Percentiles rank a stretch among this genome's conserved stretches.
phyloP scores from a whole-genome alignment of 805 yeast genomes.

The Hanseniaspora singularis region DNA sequence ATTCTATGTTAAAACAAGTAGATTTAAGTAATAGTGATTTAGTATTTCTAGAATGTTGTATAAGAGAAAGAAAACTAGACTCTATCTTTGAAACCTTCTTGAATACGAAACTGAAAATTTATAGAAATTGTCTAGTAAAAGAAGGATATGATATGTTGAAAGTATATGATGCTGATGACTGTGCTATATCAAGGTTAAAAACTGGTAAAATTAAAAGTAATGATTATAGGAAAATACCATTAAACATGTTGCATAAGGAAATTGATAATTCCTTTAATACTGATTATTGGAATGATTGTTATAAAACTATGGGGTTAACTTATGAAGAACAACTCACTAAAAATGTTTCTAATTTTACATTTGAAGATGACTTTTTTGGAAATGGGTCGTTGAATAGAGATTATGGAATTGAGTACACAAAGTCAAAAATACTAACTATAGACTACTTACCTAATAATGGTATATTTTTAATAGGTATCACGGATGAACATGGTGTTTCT shows the following conservation, averaged over 20 bases:
- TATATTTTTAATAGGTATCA: neutral
- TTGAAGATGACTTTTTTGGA: neutral
- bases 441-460: no score
- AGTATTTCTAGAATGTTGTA: conserved; percentile 10
- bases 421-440: no score
- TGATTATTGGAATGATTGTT: conserved; percentile 11
- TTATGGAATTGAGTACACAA: no score
- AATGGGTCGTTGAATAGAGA: neutral
- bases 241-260: neutral
- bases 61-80: conserved; percentile 1
- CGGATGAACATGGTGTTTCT: conserved; percentile 23
- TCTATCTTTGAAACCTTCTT: neutral
- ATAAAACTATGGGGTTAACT: conserved; percentile 11
- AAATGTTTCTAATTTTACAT: conserved; percentile 3
- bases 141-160: neutral
- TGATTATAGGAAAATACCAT: conserved; percentile 2
- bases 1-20: neutral
- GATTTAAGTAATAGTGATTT: conserved; percentile 12
- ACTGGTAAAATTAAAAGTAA: neutral
- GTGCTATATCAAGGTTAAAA: neutral
- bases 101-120: neutral
- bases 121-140: neutral
- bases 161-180: neutral
- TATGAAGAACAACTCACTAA: conserved; percentile 12
- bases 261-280: neutral